These are phyloP conservation scores for Calonectria leucothoes DNA, from an alignment of 2,329 filamentous ascomycete species.

Conservation along the genomic window DNA sequence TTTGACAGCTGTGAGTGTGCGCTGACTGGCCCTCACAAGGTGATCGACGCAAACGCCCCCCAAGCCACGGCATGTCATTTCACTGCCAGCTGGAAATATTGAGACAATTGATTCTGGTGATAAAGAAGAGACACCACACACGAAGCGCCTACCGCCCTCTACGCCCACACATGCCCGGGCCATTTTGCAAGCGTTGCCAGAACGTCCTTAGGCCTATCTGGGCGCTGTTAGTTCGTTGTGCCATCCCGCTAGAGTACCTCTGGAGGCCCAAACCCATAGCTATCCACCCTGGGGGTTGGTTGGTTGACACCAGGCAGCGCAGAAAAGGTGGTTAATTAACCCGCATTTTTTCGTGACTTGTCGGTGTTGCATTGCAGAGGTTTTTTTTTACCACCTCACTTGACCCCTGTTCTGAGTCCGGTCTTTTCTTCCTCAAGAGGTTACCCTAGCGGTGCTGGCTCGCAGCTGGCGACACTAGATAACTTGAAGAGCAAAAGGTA, in stretches of 20 bases:
- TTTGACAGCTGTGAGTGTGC: neutral
- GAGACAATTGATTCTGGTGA: neutral
- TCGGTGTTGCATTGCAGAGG: too few species aligned
- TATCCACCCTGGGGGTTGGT: neutral
- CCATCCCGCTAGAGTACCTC: neutral
- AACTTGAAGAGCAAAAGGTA: neutral
- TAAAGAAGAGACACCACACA: neutral
- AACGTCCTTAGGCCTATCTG: neutral
- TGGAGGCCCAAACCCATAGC: neutral
- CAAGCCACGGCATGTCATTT: neutral
- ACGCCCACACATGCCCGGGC: neutral
- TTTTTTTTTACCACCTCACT: neutral
- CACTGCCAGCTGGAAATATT: neutral
- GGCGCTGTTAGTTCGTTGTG: constrained; percentile 1
- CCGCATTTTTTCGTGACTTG: neutral
- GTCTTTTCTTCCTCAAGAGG: neutral
- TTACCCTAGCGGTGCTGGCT: neutral
- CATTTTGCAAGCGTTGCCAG: neutral
- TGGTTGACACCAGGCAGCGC: neutral
- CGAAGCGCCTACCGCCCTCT: neutral
- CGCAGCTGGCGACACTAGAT: neutral
- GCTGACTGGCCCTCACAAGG: neutral
- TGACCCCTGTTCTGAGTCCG: neutral
- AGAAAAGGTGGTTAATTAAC: neutral
- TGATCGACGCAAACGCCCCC: neutral